These are phyloP conservation scores for Mediolabrus comicus DNA, from an alignment of 108 stramenopile species.

Conservation along the genomic window DNA sequence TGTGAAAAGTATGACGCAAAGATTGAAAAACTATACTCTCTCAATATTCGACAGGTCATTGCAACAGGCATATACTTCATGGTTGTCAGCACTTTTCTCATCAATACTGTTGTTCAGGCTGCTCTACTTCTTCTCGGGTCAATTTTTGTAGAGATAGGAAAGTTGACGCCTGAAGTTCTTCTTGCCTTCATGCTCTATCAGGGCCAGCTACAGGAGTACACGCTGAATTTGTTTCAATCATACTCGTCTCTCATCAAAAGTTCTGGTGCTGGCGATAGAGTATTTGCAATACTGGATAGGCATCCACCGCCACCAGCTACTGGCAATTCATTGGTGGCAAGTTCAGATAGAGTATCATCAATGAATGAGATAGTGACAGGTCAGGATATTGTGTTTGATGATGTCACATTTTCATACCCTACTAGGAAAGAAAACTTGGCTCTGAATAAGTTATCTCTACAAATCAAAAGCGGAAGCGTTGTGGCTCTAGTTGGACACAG, in stretches of 20 bases:
- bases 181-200: slow-evolving; percentile 97
- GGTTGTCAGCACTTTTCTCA: slow-evolving; percentile 84
- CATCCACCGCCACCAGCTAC: slow-evolving; percentile 70
- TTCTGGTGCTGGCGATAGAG: slow-evolving; percentile 92
- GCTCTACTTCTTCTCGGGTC: slow-evolving; percentile 72
- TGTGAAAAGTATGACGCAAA: slow-evolving; percentile 60
- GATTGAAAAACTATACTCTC: slow-evolving; percentile 73
- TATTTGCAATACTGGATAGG: slow-evolving; percentile 81
- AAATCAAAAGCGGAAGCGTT: slow-evolving; percentile 76
- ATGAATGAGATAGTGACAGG: slow-evolving; percentile 4
- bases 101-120: slow-evolving; percentile 88
- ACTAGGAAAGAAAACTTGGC: slow-evolving; percentile 78
- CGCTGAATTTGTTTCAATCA: slow-evolving; percentile 87
- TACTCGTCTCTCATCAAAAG: slow-evolving; percentile 91
- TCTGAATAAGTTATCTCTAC: slow-evolving; percentile 65
- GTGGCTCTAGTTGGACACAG: slow-evolving; percentile 91
- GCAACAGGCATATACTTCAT: slow-evolving; percentile 89
- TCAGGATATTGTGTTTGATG: slow-evolving; percentile 39
- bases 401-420: slow-evolving; percentile 92
- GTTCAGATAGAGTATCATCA: not conserved
- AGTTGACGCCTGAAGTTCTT: slow-evolving; percentile 71
- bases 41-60: slow-evolving; percentile 83
- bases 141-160: slow-evolving; percentile 57
- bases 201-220: slow-evolving; percentile 77
- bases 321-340: slow-evolving; percentile 48